These are phyloP conservation scores for Balakata baccata DNA, from an alignment of 345 rosid genomes.

Conservation along the genomic window DNA sequence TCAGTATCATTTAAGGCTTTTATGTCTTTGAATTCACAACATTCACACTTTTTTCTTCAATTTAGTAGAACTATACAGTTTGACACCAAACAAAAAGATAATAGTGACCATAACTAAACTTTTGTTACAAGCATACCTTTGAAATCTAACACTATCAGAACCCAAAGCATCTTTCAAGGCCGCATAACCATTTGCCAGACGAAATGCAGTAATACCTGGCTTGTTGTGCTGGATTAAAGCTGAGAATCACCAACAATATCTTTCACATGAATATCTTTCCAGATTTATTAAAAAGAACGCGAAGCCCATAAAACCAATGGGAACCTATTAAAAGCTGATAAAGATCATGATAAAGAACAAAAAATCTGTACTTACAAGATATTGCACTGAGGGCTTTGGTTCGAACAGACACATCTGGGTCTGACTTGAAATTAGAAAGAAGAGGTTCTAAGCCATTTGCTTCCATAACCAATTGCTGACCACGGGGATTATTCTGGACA, in stretches of 20 bases:
- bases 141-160: conserved; percentile 64
- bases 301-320: not conserved
- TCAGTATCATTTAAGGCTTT: not conserved
- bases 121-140: conserved; percentile 46
- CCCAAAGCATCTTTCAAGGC: conserved; percentile 75
- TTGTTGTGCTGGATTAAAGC: conserved; percentile 85
- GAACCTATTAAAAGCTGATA: not conserved
- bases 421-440: conserved; percentile 56
- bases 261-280: conserved; percentile 15
- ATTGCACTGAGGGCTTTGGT: conserved; percentile 87
- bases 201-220: conserved; percentile 71
- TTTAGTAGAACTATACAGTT: not conserved
- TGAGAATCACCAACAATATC: conserved; percentile 32
- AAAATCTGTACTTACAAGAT: conserved; percentile 65
- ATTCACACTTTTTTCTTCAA: not conserved
- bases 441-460: conserved; percentile 88
- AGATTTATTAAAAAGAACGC: not conserved
- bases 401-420: conserved; percentile 60
- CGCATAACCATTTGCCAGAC: conserved; percentile 84
- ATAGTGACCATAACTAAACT: not conserved
- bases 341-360: not conserved
- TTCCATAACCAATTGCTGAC: conserved; percentile 92
- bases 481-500: conserved; percentile 85
- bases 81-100: not conserved
- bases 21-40: too few relatives aligned